Conservation (phyloP, 108 stramenopile species). For the Epithemia pelagica region DNA sequence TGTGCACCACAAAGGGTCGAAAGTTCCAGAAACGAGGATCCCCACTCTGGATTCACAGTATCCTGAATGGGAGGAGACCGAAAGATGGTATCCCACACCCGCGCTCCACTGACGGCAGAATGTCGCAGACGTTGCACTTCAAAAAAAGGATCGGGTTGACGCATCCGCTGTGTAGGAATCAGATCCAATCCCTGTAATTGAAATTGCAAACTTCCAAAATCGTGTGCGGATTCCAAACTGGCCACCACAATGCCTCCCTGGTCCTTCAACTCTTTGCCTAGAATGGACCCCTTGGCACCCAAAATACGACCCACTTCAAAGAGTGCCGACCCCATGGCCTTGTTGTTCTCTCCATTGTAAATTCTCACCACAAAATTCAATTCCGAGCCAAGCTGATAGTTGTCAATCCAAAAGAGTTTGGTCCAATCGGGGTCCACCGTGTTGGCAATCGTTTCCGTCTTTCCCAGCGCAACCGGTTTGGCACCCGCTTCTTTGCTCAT, state of each 20-base stretch:
- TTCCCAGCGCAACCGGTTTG: conserved; percentile 43
- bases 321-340: conserved; percentile 45
- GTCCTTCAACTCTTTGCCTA: conserved; percentile 49
- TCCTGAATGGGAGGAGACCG: conserved; percentile 28
- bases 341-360: conserved; percentile 24
- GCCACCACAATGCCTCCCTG: conserved; percentile 37
- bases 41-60: conserved; percentile 39
- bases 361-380: conserved; percentile 19
- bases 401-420: conserved; percentile 31
- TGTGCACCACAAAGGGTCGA: conserved; percentile 38
- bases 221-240: conserved; percentile 6
- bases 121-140: conserved; percentile 26
- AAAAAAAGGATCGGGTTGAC: conserved; percentile 45
- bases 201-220: conserved; percentile 9
- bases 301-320: conserved; percentile 62
- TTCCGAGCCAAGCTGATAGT: conserved; percentile 36
- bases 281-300: conserved; percentile 44
- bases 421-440: conserved; percentile 41
- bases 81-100: conserved; percentile 24
- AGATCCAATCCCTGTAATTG: conserved; percentile 32
- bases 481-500: conserved; percentile 26
- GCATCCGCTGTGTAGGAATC: conserved; percentile 26
- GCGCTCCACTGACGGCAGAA: conserved; percentile 14
- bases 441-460: conserved; percentile 63
- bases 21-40: conserved; percentile 26